Base-by-base conservation (phyloP, 129 eudicot genomes). In the Apium graveolens region DNA sequence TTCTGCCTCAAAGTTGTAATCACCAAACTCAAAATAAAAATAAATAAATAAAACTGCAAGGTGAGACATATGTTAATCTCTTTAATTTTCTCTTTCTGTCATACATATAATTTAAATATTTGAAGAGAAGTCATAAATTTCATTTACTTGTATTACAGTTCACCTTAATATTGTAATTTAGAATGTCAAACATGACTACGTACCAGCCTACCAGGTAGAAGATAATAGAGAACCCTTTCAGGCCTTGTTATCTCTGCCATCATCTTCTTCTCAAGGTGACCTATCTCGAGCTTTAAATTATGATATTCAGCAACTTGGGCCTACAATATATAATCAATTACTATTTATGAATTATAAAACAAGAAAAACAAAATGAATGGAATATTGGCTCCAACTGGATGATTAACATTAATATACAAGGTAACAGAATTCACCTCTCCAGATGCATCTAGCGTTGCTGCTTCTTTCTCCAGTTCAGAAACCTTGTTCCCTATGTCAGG, bases 191-290 rank as follows among this genome's bases (percentile, higher is more conserved):
- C 68, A 66, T 46, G 73, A 38, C 16, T 24, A 84, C 90, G 57
- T 90, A 96, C 97, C 96, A 96, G 91, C 70, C 97, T 92, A 65
- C 99, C 99, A 81, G 99, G 97, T 78, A 83, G 84, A 75, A 96
- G 97, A 80, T 83, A 90, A 79, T 82, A 83, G 63, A 96, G 91
- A 83, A 94, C 96, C 80, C 95, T 89, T 83, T 96, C 97, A 7
- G 99, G 99, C 78, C 88, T 83, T 31, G 92, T 96, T 79, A 92
- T 89, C 84, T 92, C 99, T 75, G 91, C 82, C 99, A 96, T 96
- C 97, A 96, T 86, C 81, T 92, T 96, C 80, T 90, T 92, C 89
- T 92, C 99, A 76, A 92, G 91, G 62, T 86, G 81, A 48, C 93
- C 91, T 14, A 96, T 80, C 87, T 92, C 93, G 84, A 96, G 97